These are phyloP conservation scores for Schizochytrium sp. DNA, from an alignment of 108 stramenopile species.

Conservation along the genomic window DNA sequence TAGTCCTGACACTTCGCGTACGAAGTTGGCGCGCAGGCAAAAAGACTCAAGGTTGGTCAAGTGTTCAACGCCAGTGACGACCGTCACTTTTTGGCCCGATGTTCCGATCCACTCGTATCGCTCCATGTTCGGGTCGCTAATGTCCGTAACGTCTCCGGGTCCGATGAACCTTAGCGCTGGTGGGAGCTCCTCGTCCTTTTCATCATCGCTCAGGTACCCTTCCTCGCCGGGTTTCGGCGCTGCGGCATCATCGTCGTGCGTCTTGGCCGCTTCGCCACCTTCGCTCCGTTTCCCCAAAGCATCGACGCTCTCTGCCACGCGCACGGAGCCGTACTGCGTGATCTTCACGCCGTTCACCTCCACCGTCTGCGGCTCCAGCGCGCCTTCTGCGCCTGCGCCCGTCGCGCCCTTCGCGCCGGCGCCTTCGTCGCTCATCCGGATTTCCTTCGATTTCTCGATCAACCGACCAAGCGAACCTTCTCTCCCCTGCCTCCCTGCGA, in stretches of 20 bases:
- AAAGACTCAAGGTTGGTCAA: slow-evolving; percentile 3
- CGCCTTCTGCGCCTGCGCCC: not conserved
- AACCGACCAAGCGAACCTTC: too few species aligned
- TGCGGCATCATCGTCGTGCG: not conserved
- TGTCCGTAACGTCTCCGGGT: slow-evolving; percentile 18
- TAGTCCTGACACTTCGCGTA: slow-evolving; percentile 17
- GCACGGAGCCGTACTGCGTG: not conserved
- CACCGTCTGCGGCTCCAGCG: not conserved
- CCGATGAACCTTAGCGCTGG: slow-evolving; percentile 10
- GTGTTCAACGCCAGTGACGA: slow-evolving; percentile 27
- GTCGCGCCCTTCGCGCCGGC: not conserved
- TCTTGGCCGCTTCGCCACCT: not conserved
- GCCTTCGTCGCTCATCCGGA: too few species aligned
- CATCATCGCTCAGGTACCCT: not conserved
- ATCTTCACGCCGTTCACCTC: slow-evolving; percentile 2
- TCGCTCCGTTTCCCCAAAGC: not conserved
- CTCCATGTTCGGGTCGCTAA: slow-evolving; percentile 6
- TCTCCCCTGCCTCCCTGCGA: too few species aligned
- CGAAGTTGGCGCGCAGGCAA: slow-evolving; percentile 27
- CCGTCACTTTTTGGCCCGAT: slow-evolving; percentile 29
- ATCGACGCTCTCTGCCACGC: not conserved
- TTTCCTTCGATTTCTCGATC: too few species aligned
- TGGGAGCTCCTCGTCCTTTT: slow-evolving; percentile 10
- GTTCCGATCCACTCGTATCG: slow-evolving; percentile 30
- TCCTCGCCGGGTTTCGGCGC: not conserved